Conservation (phyloP, 305 asterid species). For the Stenogyne calaminthoides region DNA sequence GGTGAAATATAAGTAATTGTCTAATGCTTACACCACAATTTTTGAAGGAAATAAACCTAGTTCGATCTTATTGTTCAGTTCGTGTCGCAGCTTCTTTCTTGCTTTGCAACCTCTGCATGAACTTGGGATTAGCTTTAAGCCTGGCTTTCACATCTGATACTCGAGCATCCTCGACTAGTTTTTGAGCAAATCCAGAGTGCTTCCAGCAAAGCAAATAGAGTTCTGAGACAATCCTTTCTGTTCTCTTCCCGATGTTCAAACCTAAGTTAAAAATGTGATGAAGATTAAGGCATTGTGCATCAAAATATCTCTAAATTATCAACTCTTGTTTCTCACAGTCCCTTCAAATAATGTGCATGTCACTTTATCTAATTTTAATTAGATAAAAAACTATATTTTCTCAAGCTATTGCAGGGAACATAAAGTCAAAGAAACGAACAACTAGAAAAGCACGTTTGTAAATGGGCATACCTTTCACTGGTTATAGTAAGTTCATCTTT, state of each 20-base stretch:
- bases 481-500: slow-evolving; percentile 90
- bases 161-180: slow-evolving; percentile 68
- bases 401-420: no score
- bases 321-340: no score
- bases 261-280: slow-evolving; percentile 40
- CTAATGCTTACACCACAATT: slow-evolving; percentile 1
- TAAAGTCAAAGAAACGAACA: background rate
- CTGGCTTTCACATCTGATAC: slow-evolving; percentile 60
- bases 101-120: slow-evolving; percentile 78
- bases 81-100: slow-evolving; percentile 40
- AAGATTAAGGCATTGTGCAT: background rate
- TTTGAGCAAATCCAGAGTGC: slow-evolving; percentile 82
- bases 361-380: no score
- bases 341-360: no score
- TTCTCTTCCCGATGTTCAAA: slow-evolving; percentile 95
- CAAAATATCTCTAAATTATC: no score
- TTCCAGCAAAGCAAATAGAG: slow-evolving; percentile 71
- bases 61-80: slow-evolving; percentile 31
- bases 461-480: slow-evolving; percentile 73
- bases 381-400: no score
- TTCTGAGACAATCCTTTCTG: slow-evolving; percentile 92
- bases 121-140: slow-evolving; percentile 72
- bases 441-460: background rate
- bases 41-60: background rate
- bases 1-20: background rate